phyloP scores from a whole-genome alignment of 805 yeast genomes.

The Saccharomycopsis amapae region DNA sequence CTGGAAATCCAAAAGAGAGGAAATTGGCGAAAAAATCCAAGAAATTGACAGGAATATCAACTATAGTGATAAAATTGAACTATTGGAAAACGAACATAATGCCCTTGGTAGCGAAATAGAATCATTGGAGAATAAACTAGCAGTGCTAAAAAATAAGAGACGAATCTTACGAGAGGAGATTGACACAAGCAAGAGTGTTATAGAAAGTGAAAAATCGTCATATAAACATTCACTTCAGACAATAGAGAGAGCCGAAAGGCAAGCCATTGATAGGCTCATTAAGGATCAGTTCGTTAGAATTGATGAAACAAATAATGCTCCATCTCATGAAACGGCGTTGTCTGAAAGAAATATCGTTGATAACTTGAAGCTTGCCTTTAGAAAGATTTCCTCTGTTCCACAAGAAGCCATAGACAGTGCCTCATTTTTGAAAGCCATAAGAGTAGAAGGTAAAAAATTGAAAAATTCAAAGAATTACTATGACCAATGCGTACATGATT shows the following conservation, averaged over 20 bases:
- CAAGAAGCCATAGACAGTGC: not conserved
- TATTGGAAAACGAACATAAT: conserved; percentile 9
- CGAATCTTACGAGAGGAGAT: conserved; percentile 11
- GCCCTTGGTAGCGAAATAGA: conserved; percentile 12
- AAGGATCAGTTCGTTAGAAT: conserved; percentile 6
- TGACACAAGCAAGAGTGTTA: conserved; percentile 7
- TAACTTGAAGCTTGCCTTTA: conserved; percentile 15
- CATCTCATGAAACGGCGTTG: not conserved
- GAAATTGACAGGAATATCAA: conserved; percentile 10
- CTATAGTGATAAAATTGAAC: conserved; percentile 7
- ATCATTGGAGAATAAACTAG: conserved; percentile 11
- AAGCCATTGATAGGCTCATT: conserved; percentile 12
- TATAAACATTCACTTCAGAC: not conserved
- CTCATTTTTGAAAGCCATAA: not conserved
- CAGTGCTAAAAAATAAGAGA: conserved; percentile 10
- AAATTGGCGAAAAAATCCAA: conserved; percentile 1
- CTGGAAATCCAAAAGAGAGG: conserved; percentile 14
- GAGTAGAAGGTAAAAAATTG: not conserved
- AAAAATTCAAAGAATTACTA: conserved; percentile 6
- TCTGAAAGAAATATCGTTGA: conserved; percentile 19
- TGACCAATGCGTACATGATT: conserved; percentile 2
- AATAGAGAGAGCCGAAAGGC: conserved; percentile 9
- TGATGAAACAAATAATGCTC: not conserved
- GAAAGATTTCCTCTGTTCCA: not conserved
- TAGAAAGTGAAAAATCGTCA: conserved; percentile 18